Base-by-base conservation (phyloP, 768 basidiomycete species). In the Hypsizygus marmoreus region DNA sequence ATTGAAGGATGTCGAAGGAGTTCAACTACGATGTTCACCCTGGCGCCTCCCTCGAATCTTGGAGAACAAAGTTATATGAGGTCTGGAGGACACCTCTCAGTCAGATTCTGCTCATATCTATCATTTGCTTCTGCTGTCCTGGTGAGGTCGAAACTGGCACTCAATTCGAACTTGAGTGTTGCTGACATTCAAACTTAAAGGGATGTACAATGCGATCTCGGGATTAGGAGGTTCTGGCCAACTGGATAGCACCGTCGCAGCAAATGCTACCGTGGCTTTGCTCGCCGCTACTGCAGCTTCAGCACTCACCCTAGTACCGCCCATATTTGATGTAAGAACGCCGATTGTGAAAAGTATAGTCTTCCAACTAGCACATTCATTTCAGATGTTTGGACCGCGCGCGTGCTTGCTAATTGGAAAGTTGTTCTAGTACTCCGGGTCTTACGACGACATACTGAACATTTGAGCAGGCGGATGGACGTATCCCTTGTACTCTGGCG, bases 201-300 rank as follows among this genome's bases (percentile, higher is more conserved):
- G 62, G 26, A 64, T 64, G 62, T 64, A 64, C 32, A 64, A 64
- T 24, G 62, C 62, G 16, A 64, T 64, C 29, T 43, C 50, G 17
- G 62, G 62, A 14, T 46, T 64, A 11, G 61, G 62, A 14, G 62
- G 62, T 40, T 64, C 62, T 19, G 62, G 62, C 3, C 62, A 64
- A 35, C 49, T 64, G 13, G 57, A 64, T 33, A 58, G 57, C 29
- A 64, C 62, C 9, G 62, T 64, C 8, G 61, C 62, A 17, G 62
- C 61, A 9, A 64, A 64, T 44, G 62, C 62, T 16, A 60, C 57
- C 2, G 62, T 64, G 9, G 61, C 62, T 10, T 44, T 61, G 10
- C 40, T 64, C 11, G 51, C 62, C 9, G 61, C 62, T 5, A 64
- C 59, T 13, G 62, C 62, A 24, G 62, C 61, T 2, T 64, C 62